Conservation (phyloP, 1,284 basidiomycete species). For the Trametes versicolor region DNA sequence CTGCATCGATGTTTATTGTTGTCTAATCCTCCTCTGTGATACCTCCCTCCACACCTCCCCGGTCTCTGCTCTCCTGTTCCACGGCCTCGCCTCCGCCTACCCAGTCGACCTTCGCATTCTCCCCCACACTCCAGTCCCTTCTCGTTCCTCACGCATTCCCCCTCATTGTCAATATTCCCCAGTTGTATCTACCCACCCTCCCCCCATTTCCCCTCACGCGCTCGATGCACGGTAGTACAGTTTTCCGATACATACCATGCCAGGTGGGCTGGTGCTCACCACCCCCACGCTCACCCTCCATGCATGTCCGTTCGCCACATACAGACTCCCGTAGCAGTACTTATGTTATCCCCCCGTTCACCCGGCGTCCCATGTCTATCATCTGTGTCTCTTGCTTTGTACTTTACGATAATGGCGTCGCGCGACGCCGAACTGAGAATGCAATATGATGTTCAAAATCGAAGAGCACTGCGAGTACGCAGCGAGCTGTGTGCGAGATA, state of each 20-base stretch:
- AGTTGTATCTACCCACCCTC: constrained; percentile 30
- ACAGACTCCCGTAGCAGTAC: constrained; percentile 19
- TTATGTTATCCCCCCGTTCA: constrained; percentile 27
- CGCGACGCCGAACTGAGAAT: constrained; percentile 22
- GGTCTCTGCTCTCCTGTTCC: constrained; percentile 12
- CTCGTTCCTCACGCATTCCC: constrained; percentile 16
- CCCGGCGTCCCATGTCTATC: constrained; percentile 30
- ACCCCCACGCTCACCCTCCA: constrained; percentile 1
- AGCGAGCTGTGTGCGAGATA: too few relatives aligned
- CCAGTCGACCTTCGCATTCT: constrained; percentile 5
- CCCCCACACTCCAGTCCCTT: constrained; percentile 5
- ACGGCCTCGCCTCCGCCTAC: constrained; percentile 2
- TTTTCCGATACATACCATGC: constrained; percentile 18
- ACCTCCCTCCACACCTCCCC: constrained; percentile 10
- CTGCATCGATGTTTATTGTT: constrained; percentile 36
- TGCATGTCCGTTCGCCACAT: constrained; percentile 5
- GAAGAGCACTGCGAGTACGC: neutral
- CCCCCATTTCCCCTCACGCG: neutral
- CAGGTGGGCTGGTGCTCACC: constrained; percentile 9
- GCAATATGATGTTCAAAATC: constrained; percentile 22
- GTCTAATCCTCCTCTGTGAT: constrained; percentile 23
- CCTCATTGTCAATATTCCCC: constrained; percentile 21
- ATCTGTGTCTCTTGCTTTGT: constrained; percentile 37
- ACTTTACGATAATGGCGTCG: constrained; percentile 30
- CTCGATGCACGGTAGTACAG: constrained; percentile 32